These are phyloP conservation scores for Monosporozyma aerobia DNA, from an alignment of 805 yeast genomes.

Conservation along the genomic window DNA sequence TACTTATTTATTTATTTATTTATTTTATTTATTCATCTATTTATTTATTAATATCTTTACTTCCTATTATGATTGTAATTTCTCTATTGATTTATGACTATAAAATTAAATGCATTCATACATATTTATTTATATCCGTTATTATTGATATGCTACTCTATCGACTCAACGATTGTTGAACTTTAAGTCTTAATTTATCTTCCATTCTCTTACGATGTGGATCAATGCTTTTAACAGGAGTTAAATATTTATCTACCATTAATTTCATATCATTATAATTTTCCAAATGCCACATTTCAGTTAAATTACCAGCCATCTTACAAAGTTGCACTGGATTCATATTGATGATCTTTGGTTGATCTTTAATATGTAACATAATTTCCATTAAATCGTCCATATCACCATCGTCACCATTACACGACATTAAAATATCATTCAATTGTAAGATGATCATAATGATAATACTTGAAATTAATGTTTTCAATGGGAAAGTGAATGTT, in stretches of 20 bases:
- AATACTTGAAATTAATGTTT: conserved; percentile 16
- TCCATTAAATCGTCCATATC: conserved; percentile 26
- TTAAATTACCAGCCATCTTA: conserved; percentile 20
- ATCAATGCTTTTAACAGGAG: conserved; percentile 8
- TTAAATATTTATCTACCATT: conserved; percentile 18
- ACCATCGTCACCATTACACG: conserved; percentile 18
- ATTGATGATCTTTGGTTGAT: conserved; percentile 5
- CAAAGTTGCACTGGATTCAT: conserved; percentile 20
- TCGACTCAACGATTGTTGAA: conserved; percentile 12
- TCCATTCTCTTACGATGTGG: conserved; percentile 22
- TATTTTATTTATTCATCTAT: conserved; percentile 2
- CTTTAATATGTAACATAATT: conserved; percentile 17
- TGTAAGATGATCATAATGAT: conserved; percentile 17
- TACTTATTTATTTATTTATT: conserved; percentile 6
- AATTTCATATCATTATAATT: conserved; percentile 15
- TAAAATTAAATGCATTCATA: neutral
- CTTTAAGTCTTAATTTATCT: conserved; percentile 18
- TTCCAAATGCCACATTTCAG: conserved; percentile 19
- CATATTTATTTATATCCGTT: neutral
- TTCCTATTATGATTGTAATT: too few relatives aligned
- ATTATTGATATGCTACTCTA: neutral
- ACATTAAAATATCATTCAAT: neutral
- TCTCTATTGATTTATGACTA: too few relatives aligned
- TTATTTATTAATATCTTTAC: neutral
- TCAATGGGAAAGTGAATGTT: conserved; percentile 19